phyloP scores from a whole-genome alignment of 306 rosid genomes.

The Gleditsia sinensis region DNA sequence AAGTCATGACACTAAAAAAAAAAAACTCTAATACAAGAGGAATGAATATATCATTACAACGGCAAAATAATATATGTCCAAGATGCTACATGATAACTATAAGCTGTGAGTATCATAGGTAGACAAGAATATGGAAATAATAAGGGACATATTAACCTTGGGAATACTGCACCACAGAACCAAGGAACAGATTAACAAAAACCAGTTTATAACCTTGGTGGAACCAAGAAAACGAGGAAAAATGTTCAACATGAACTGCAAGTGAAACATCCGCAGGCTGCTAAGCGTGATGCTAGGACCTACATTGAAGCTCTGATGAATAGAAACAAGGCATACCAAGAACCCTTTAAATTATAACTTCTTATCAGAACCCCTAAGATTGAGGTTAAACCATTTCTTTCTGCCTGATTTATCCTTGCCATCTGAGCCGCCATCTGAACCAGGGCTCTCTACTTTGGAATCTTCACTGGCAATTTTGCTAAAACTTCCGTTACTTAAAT shows the following conservation, averaged over 20 bases:
- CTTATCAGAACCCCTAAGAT: conserved; percentile 70
- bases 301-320: conserved; percentile 32
- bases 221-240: conserved; percentile 46
- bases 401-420: conserved; percentile 83
- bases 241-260: conserved; percentile 43
- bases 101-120: conserved; percentile 29
- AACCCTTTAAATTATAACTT: conserved; percentile 44
- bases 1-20: too few relatives aligned
- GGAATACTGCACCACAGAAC: conserved; percentile 44
- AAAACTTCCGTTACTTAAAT: conserved; percentile 72
- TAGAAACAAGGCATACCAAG: conserved; percentile 28
- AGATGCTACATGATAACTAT: conserved; percentile 37
- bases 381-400: conserved; percentile 97
- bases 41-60: conserved; percentile 48
- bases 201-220: conserved; percentile 41
- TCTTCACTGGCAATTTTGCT: conserved; percentile 73
- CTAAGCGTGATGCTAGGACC: conserved; percentile 33
- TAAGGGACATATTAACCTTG: conserved; percentile 44
- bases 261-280: conserved; percentile 37
- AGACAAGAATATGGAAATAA: conserved; percentile 40
- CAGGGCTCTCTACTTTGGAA: conserved; percentile 65
- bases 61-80: conserved; percentile 39
- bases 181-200: conserved; percentile 41
- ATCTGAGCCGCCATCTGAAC: conserved; percentile 83
- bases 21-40: conserved; percentile 26